A percentile compares a stretch with the other conserved stretches of the same genome.
Evolutionary conservation across 352 stramenopile species (phyloP).

Genomic region (Globisporangium mamillatum): DNA sequence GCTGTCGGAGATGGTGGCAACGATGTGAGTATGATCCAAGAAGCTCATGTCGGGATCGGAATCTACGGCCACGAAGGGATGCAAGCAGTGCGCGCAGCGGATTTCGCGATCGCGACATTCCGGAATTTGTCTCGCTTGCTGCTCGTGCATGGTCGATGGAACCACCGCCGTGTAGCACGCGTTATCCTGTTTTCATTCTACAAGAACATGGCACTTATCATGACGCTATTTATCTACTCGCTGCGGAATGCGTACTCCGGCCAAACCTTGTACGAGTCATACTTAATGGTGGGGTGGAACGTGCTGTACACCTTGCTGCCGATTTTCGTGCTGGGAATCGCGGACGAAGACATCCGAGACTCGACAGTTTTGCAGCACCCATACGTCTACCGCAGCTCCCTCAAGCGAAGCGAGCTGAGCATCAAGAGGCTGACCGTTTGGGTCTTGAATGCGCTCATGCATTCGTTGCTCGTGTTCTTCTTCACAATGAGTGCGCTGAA

Average conservation of each 20-base stretch:
- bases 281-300: conserved; percentile 93
- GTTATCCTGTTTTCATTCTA: conserved; percentile 90
- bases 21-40: conserved; percentile 99
- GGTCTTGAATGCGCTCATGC: conserved; percentile 71
- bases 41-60: conserved; percentile 97
- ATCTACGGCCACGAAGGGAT: conserved; percentile 98
- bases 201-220: conserved; percentile 93
- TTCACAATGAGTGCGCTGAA: conserved; percentile 47
- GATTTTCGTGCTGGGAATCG: conserved; percentile 88
- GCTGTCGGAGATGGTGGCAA: conserved; percentile 99
- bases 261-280: conserved; percentile 85
- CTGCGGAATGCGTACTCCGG: conserved; percentile 91
- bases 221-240: conserved; percentile 89
- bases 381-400: conserved; percentile 74
- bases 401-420: conserved; percentile 60
- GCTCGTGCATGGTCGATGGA: conserved; percentile 83
- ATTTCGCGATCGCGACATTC: conserved; percentile 87
- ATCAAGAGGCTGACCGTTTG: conserved; percentile 57
- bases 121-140: conserved; percentile 73
- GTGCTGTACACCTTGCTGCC: conserved; percentile 94
- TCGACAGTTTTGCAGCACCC: conserved; percentile 67
- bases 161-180: conserved; percentile 71
- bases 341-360: conserved; percentile 81
- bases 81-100: conserved; percentile 79
- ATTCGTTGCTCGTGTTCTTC: conserved; percentile 74